Conservation (phyloP, 495 filamentous ascomycete genomes). For the Astrothelium subdiscretum region DNA sequence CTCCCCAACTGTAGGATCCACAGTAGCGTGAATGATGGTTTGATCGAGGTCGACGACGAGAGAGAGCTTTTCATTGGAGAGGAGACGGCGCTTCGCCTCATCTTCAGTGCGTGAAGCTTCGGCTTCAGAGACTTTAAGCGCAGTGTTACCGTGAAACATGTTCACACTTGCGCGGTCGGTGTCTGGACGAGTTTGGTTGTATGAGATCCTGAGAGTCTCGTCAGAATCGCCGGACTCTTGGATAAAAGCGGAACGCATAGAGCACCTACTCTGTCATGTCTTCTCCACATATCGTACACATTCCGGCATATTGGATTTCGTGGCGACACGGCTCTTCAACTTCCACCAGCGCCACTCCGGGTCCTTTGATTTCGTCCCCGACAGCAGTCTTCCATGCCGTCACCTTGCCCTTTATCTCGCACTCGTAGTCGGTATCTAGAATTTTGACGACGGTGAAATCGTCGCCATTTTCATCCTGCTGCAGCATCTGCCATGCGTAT, state of each 20-base stretch:
- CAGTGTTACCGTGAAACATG: conserved; percentile 82
- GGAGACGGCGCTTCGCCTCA: conserved; percentile 69
- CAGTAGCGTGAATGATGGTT: conserved; percentile 96
- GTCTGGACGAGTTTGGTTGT: conserved; percentile 46
- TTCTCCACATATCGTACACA: conserved; percentile 88
- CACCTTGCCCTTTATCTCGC: conserved; percentile 67
- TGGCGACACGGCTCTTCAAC: conserved; percentile 89
- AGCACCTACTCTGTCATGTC: conserved; percentile 75
- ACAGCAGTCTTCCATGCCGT: conserved; percentile 61
- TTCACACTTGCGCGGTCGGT: conserved; percentile 79
- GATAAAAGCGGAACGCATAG: not conserved
- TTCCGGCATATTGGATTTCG: conserved; percentile 75
- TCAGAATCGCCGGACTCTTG: not conserved
- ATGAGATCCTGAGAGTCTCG: conserved; percentile 34
- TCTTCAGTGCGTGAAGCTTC: conserved; percentile 76
- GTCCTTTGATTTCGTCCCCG: conserved; percentile 50
- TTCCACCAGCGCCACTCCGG: conserved; percentile 48
- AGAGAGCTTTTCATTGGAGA: conserved; percentile 70
- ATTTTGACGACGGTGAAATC: conserved; percentile 55
- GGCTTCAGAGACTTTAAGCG: conserved; percentile 47
- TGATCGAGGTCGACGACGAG: conserved; percentile 96
- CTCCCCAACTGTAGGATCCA: conserved; percentile 90
- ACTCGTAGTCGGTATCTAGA: conserved; percentile 67
- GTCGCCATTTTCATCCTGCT: conserved; percentile 59
- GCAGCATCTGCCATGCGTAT: conserved; percentile 63